Evolutionary conservation across 352 stramenopile genomes (phyloP), one percentile per base, ranked within the genome.

Genomic region (Phytophthora litchii): DNA sequence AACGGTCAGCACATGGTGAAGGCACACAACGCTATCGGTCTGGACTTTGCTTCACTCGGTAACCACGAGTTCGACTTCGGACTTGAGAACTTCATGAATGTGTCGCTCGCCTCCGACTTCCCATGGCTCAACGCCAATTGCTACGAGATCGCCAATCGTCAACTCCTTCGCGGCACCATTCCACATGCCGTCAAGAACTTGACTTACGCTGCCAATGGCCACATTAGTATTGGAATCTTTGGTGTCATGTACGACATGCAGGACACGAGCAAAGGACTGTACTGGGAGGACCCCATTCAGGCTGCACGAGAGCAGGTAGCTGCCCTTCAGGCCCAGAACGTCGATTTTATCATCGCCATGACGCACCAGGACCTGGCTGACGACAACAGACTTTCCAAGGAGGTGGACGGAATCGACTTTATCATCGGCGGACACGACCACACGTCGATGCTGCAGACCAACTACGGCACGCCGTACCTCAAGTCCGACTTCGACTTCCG

Each of bases 41-140:
- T 91, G 21, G 83, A 92, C 67, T 89, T 75, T 51, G 83, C 81
- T 14, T 81, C 75, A n/a, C 60, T 92, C 10, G 83, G 83, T 17
- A 91, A 92, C 75, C 80, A 91, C 67, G 83, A 92, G 54, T 92
- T 91, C 43, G 83, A 92, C 51, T 92, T 88, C 50, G 83, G 83
- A 14, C 66, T 92, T 36, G 83, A 92, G 8, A 83, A 70, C 35
- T 91, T 92, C 52, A 54, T 83, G 29, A 92, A 92, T 60, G 83
- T 91, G 20, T 77, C 76, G 31, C 29, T 32, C 12, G 66, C 69
- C 12, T 78, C 72, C 57, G 76, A 83, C 40, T 92, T 92, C 44
- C 63, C 70, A 32, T 92, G 83, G 80, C 61, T 92, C 8, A 92
- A 92, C 59, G 80, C 80, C 41, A 92, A 92, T 57, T 83, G 72